Percentiles rank a stretch among this genome's conserved stretches.
phyloP scores from a whole-genome alignment of 2,329 filamentous ascomycete species.

The Pseudogymnoascus sp. region DNA sequence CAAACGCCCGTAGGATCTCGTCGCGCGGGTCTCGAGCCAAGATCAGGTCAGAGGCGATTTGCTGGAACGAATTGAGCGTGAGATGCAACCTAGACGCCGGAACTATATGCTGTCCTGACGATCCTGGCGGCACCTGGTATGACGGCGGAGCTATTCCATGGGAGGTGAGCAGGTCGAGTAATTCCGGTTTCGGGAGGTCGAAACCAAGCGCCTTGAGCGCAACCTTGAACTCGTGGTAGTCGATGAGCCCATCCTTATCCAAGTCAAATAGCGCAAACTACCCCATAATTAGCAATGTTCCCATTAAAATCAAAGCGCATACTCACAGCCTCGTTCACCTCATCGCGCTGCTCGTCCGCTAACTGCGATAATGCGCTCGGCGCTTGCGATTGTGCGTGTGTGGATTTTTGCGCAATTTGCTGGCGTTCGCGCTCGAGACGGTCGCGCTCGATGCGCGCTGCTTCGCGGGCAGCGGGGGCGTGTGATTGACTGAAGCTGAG shows the following conservation, averaged over 20 bases:
- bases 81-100: slow-evolving; percentile 34
- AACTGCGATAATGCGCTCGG: slow-evolving; percentile 38
- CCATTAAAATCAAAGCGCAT: slow-evolving; percentile 1
- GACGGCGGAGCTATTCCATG: slow-evolving; percentile 66
- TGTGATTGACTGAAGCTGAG: slow-evolving; percentile 23
- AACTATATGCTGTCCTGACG: slow-evolving; percentile 42
- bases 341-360: slow-evolving; percentile 82
- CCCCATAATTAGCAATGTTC: background rate
- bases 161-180: slow-evolving; percentile 71
- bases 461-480: slow-evolving; percentile 25
- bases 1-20: slow-evolving; percentile 85
- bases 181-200: slow-evolving; percentile 78
- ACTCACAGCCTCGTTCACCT: slow-evolving; percentile 87
- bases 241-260: slow-evolving; percentile 87
- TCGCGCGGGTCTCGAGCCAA: slow-evolving; percentile 77
- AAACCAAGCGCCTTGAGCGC: slow-evolving; percentile 93
- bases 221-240: slow-evolving; percentile 98
- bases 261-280: slow-evolving; percentile 94
- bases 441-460: slow-evolving; percentile 34
- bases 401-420: slow-evolving; percentile 11
- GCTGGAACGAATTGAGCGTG: slow-evolving; percentile 69
- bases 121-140: slow-evolving; percentile 40
- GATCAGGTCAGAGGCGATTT: slow-evolving; percentile 73
- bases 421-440: slow-evolving; percentile 28
- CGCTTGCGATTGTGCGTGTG: slow-evolving; percentile 29